Evolutionary conservation across 805 yeast species (phyloP).

Genomic region (Tetrapisispora pingtungensis): DNA sequence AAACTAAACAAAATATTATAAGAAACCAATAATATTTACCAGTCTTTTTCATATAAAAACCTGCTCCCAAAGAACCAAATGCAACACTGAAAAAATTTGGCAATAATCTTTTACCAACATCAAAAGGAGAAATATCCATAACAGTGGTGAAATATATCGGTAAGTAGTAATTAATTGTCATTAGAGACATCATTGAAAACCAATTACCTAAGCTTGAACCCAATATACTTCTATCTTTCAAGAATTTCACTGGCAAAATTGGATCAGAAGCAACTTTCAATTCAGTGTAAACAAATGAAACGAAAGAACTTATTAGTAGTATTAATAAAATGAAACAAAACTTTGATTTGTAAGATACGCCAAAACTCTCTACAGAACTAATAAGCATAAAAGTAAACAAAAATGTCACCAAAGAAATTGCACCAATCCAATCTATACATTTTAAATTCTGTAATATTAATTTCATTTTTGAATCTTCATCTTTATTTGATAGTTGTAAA

Average conservation of each 20-base stretch:
- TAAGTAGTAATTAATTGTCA: slow-evolving; percentile 41
- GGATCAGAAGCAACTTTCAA: slow-evolving; percentile 42
- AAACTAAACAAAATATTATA: slow-evolving; percentile 14
- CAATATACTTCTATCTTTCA: slow-evolving; percentile 48
- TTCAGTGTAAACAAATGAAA: slow-evolving; percentile 36
- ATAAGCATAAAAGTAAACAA: slow-evolving; percentile 39
- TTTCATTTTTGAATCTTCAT: neutral
- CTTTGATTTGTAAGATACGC: slow-evolving; percentile 33
- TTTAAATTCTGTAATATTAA: slow-evolving; percentile 2
- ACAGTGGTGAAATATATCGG: slow-evolving; percentile 57
- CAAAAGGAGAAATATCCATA: slow-evolving; percentile 40
- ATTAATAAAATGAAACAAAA: slow-evolving; percentile 10
- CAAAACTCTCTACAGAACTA: slow-evolving; percentile 45
- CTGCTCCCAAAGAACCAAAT: slow-evolving; percentile 52
- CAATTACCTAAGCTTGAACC: slow-evolving; percentile 39
- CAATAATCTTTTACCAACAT: slow-evolving; percentile 48
- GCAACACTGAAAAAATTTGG: slow-evolving; percentile 55
- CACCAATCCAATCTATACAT: slow-evolving; percentile 48
- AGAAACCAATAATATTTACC: slow-evolving; percentile 48
- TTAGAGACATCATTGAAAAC: slow-evolving; percentile 34
- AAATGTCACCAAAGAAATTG: slow-evolving; percentile 36
- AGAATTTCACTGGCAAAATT: slow-evolving; percentile 47
- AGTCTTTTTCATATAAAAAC: slow-evolving; percentile 52
- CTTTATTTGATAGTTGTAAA: neutral
- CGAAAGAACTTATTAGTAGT: slow-evolving; percentile 27